Conservation (phyloP, 352 stramenopile genomes). For the Pythium grandisporangium region DNA sequence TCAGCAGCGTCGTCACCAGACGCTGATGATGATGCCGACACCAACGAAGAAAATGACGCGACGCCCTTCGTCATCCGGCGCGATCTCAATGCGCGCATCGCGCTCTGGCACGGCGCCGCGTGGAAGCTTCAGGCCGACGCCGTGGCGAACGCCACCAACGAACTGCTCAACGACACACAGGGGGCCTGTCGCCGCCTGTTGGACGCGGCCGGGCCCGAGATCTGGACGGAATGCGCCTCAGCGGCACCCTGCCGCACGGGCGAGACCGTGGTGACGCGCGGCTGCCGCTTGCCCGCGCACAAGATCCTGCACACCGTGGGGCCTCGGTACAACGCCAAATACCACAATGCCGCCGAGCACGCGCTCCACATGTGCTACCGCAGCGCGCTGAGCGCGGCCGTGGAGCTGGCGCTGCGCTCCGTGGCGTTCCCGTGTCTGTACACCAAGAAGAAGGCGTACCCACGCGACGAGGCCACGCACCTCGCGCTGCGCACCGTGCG, state of each 20-base stretch:
- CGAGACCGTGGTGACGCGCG: constrained; percentile 74
- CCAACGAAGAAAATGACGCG: too few relatives aligned
- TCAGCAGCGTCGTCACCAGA: too few relatives aligned
- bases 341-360: constrained; percentile 71
- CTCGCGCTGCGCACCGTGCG: constrained; percentile 58
- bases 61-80: constrained; percentile 17
- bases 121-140: constrained; percentile 53
- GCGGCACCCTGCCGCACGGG: constrained; percentile 63
- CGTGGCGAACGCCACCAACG: constrained; percentile 76
- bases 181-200: constrained; percentile 57
- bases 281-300: constrained; percentile 52
- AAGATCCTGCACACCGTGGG: constrained; percentile 80
- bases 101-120: constrained; percentile 44
- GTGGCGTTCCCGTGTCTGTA: constrained; percentile 79
- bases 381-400: constrained; percentile 47
- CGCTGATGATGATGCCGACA: too few relatives aligned
- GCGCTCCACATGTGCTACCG: constrained; percentile 78
- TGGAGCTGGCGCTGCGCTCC: constrained; percentile 45
- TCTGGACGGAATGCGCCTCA: constrained; percentile 61
- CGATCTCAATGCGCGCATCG: constrained; percentile 36
- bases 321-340: constrained; percentile 72
- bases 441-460: constrained; percentile 62
- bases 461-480: constrained; percentile 66
- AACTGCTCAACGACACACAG: constrained; percentile 50
- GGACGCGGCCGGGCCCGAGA: constrained; percentile 57